phyloP scores from a whole-genome alignment of 148 eudicot genomes.

The Arctostaphylos glauca region DNA sequence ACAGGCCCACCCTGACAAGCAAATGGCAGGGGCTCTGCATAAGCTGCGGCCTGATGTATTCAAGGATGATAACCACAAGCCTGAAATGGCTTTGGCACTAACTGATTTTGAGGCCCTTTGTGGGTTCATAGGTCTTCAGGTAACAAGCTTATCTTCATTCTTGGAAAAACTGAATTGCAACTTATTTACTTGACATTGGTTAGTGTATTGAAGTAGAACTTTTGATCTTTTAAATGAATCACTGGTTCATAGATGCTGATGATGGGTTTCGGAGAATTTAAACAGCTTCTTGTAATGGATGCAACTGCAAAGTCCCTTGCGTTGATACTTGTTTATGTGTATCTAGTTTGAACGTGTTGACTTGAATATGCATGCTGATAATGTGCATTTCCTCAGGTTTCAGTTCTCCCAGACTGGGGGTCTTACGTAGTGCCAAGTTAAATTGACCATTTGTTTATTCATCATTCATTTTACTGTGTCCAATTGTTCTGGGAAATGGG shows the following conservation, averaged over 20 bases:
- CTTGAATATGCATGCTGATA: not conserved
- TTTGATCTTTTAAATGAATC: not conserved
- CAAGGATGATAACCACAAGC: slow-evolving; percentile 87
- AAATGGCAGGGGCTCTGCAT: slow-evolving; percentile 61
- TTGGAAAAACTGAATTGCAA: not conserved
- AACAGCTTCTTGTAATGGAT: too few species aligned
- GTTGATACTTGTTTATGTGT: not conserved
- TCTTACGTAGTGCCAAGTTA: not conserved
- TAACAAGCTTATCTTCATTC: slow-evolving; percentile 15
- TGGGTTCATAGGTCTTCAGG: slow-evolving; percentile 72
- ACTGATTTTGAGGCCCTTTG: slow-evolving; percentile 85
- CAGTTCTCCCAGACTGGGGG: not conserved
- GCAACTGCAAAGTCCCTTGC: not conserved
- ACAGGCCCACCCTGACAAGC: slow-evolving; percentile 90
- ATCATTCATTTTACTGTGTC: not conserved
- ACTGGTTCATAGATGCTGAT: not conserved
- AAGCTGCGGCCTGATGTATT: slow-evolving; percentile 52
- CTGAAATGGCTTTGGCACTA: slow-evolving; percentile 90
- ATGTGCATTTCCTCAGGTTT: not conserved
- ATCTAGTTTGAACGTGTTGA: not conserved
- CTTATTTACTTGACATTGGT: not conserved
- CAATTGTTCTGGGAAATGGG: not conserved
- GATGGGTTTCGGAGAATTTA: not conserved
- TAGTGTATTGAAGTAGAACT: not conserved
- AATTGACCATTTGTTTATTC: not conserved